Percentiles rank a stretch among this genome's conserved stretches.
Conservation (phyloP, 495 filamentous ascomycete genomes). For the Cudoniella acicularis region DNA sequence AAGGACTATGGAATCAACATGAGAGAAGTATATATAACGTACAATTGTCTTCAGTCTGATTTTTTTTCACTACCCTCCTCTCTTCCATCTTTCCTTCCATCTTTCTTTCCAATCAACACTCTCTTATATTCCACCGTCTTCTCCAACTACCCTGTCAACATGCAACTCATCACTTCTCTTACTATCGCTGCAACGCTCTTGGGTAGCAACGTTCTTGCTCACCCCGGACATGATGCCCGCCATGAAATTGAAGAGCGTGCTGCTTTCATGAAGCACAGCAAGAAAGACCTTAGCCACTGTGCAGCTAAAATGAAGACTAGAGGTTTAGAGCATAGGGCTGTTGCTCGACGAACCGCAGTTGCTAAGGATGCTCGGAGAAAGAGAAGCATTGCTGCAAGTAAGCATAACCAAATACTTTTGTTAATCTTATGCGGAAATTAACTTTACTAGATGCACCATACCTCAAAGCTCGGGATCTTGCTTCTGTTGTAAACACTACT, state of each 20-base stretch:
- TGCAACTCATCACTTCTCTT: neutral
- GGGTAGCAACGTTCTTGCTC: conserved; percentile 23
- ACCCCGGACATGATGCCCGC: conserved; percentile 41
- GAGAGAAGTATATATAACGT: neutral
- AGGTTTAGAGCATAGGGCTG: conserved; percentile 32
- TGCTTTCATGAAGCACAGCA: conserved; percentile 32
- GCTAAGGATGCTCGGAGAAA: conserved; percentile 32
- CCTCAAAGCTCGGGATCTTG: conserved; percentile 35
- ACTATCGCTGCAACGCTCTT: neutral
- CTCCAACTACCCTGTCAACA: too few species aligned
- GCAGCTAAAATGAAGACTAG: conserved; percentile 36
- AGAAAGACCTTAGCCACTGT: conserved; percentile 37
- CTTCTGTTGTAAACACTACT: conserved; percentile 31
- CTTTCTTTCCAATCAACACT: neutral
- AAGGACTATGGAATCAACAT: neutral
- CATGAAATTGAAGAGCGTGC: conserved; percentile 40
- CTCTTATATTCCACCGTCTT: neutral
- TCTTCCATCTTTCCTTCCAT: neutral
- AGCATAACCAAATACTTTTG: neutral
- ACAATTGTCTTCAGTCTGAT: too few species aligned
- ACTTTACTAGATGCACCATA: conserved; percentile 15
- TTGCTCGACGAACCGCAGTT: conserved; percentile 32
- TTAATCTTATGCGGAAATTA: neutral
- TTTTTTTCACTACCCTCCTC: neutral
- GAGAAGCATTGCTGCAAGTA: conserved; percentile 21